A percentile compares a stretch with the other conserved stretches of the same genome.
Conservation (phyloP, 306 rosid genomes). For the Prunus fruticosa region DNA sequence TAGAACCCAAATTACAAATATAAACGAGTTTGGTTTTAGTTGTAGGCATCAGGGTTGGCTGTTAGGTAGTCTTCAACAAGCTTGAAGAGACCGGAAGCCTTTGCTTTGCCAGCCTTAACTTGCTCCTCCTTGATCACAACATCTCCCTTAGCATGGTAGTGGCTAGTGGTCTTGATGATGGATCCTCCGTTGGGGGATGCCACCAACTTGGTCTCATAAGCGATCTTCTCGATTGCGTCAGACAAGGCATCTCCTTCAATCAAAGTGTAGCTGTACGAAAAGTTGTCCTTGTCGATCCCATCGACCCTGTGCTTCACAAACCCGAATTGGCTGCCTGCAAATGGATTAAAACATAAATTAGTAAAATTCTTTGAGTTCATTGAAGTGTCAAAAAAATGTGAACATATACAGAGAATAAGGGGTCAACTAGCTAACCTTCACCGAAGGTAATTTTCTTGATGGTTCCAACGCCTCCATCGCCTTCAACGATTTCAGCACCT, state of each 20-base stretch:
- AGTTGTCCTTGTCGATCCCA: constrained; percentile 32
- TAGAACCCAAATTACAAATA: background rate
- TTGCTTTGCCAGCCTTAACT: constrained; percentile 30
- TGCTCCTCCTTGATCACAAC: constrained; percentile 20
- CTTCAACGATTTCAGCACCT: constrained; percentile 36
- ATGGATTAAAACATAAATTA: background rate
- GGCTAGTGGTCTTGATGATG: constrained; percentile 28
- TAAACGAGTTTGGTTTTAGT: background rate
- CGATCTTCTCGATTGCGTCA: constrained; percentile 40
- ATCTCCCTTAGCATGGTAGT: constrained; percentile 35
- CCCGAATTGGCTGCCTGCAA: background rate
- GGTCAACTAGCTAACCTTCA: constrained; percentile 23
- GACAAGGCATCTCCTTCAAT: constrained; percentile 39
- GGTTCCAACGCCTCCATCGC: constrained; percentile 56
- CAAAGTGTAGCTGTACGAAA: constrained; percentile 28
- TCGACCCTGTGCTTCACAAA: constrained; percentile 35
- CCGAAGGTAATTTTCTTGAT: constrained; percentile 42
- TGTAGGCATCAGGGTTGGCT: constrained; percentile 25
- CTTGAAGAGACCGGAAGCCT: constrained; percentile 23
- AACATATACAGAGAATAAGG: background rate
- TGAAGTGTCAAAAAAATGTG: background rate
- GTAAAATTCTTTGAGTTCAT: background rate
- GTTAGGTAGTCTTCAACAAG: constrained; percentile 35
- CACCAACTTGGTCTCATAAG: constrained; percentile 33
- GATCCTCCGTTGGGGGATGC: constrained; percentile 34